Base-by-base conservation (phyloP, 2,329 filamentous ascomycete species). In the Phaeosphaeriaceae sp. region DNA sequence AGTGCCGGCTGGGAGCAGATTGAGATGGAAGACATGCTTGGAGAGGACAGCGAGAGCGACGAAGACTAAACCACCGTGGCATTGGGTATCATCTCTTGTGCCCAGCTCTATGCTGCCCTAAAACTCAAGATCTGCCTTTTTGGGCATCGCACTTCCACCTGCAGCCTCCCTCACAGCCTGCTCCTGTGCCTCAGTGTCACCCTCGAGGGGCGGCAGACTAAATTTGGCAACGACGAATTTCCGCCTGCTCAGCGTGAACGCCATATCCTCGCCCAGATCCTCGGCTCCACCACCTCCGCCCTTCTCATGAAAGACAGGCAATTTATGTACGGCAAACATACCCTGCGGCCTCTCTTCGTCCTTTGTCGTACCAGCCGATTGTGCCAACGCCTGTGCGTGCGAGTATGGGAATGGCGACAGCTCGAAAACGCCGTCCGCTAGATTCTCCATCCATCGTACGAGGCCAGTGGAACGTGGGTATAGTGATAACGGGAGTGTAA, bases 211-310 rank as follows among this genome's bases (percentile, higher is more conserved):
- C 24, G 95, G 95, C 45, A 99, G 82, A 74, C 91, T 95, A 77
- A 93, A 97, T 0, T 93, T 92, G 69, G 89, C 91, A 63, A 99
- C 92, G 41, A 92, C 86, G 65, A 99, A 88, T 51, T 92, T 93
- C 68, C 86, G 89, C 69, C 92, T 85, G 75, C 92, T 97, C 51
- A 99, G 80, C 60, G 89, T 93, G 76, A 99, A 99, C 4, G 93
- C 93, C 78, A 97, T 85, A 77, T 97, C 93, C 71, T 96, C 91
- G 22, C 91, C 88, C 53, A 89, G 84, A 61, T 88, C 79, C 25
- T 80, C 80, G 1, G 76, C 88, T 41, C 86, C 83, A 10, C 88
- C 89, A 15, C 92, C 92, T 1, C 93, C 93, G 1, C 95, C 94
- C 65, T 91, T 92, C 74, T 98, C 94, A 58, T 96, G 91, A 65